Evolutionary conservation across 352 stramenopile species (phyloP).

Genomic region (Pythium utonaiense): DNA sequence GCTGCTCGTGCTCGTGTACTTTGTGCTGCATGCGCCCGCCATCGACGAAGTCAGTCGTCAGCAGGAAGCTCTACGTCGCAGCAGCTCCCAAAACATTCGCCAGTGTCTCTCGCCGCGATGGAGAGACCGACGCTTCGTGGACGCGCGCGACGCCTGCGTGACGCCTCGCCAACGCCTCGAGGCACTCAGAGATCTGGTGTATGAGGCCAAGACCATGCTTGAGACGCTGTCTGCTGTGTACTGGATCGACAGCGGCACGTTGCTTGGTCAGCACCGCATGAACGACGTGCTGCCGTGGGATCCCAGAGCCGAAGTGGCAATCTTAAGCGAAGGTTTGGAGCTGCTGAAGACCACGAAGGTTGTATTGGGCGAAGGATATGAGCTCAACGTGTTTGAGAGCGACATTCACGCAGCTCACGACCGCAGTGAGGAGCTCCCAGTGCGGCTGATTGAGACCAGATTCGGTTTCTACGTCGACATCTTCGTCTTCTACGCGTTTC

Average conservation of each 20-base stretch:
- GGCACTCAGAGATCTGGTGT: conserved; percentile 38
- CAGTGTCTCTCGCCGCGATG: conserved; percentile 8
- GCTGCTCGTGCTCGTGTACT: conserved; percentile 13
- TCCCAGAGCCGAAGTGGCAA: conserved; percentile 49
- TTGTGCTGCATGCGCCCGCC: conserved; percentile 10
- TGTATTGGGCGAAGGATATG: conserved; percentile 26
- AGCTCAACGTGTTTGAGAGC: conserved; percentile 53
- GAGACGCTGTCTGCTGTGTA: conserved; percentile 47
- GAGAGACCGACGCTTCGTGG: conserved; percentile 10
- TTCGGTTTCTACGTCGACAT: conserved; percentile 29
- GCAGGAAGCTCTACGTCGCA: neutral
- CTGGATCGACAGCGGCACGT: conserved; percentile 63
- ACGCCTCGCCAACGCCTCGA: conserved; percentile 34
- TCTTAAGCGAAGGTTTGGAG: conserved; percentile 40
- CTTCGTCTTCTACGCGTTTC: conserved; percentile 49
- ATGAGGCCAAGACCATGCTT: conserved; percentile 35
- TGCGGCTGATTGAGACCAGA: no score
- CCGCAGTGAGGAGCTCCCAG: conserved; percentile 53
- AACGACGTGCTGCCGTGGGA: conserved; percentile 53
- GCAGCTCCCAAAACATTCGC: conserved; percentile 13
- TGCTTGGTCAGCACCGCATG: conserved; percentile 51
- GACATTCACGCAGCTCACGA: conserved; percentile 26
- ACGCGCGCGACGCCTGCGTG: conserved; percentile 26
- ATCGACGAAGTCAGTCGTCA: conserved; percentile 1
- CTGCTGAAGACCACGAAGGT: conserved; percentile 25